A percentile compares a stretch with the other conserved stretches of the same genome.
These are phyloP conservation scores for Talaromyces proteolyticus DNA, from an alignment of 495 filamentous ascomycete species.

Conservation along the genomic window DNA sequence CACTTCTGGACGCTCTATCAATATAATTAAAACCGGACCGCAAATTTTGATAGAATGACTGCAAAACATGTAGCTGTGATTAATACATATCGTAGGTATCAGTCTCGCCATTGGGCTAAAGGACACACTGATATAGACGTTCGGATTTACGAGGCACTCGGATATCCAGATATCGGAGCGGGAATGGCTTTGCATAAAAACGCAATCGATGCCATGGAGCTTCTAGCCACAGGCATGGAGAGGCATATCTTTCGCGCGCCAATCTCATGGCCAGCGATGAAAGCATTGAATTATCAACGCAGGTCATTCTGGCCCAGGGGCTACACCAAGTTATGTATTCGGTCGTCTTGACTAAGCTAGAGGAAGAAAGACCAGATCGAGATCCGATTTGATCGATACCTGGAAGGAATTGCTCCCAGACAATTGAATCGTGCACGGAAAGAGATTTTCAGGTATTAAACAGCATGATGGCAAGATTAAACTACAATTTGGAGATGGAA, in stretches of 20 bases:
- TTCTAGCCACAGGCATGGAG: background rate
- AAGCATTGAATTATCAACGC: background rate
- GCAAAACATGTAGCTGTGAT: constrained; percentile 20
- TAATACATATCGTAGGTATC: constrained; percentile 16
- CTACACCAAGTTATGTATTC: background rate
- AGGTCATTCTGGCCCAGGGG: background rate
- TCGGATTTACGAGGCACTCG: background rate
- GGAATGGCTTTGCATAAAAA: background rate
- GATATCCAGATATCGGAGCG: background rate
- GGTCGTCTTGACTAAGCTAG: background rate
- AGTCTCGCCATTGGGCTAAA: background rate
- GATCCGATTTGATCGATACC: background rate
- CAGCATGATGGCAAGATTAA: background rate
- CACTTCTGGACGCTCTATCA: too few relatives aligned
- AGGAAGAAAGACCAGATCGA: background rate
- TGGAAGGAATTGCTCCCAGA: background rate
- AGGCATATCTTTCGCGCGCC: background rate
- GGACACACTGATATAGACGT: background rate
- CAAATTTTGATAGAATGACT: constrained; percentile 15
- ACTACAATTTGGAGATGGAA: background rate
- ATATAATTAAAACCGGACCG: background rate
- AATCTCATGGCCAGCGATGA: background rate
- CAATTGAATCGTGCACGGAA: background rate
- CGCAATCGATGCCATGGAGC: background rate
- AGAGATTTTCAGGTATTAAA: background rate